A percentile compares a stretch with the other conserved stretches of the same genome.
Conservation (phyloP, 306 rosid species). For the Dicorynia guianensis region DNA sequence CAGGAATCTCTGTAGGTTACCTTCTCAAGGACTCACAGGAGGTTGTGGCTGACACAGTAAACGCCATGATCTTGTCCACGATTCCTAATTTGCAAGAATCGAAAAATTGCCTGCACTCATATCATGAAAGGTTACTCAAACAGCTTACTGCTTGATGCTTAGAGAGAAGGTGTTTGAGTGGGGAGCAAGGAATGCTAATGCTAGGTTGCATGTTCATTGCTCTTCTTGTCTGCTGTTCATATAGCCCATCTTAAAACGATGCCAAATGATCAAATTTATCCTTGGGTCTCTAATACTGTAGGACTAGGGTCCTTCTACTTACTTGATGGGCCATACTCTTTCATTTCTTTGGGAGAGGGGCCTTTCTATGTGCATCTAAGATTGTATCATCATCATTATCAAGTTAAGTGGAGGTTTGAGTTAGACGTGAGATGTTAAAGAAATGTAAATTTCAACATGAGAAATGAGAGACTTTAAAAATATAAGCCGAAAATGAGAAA, state of each 20-base stretch:
- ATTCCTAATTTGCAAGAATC: slow-evolving; percentile 76
- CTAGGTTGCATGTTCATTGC: slow-evolving; percentile 39
- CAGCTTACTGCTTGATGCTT: slow-evolving; percentile 93
- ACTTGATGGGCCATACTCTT: slow-evolving; percentile 25
- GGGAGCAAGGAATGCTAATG: slow-evolving; percentile 82
- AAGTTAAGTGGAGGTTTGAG: slow-evolving; percentile 33
- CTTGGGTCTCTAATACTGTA: slow-evolving; percentile 10
- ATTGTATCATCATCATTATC: slow-evolving; percentile 33
- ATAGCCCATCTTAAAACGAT: slow-evolving; percentile 38
- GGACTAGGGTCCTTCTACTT: slow-evolving; percentile 13
- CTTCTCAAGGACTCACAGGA: slow-evolving; percentile 85
- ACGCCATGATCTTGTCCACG: slow-evolving; percentile 86
- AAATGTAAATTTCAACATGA: no score
- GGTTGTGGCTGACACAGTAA: slow-evolving; percentile 90
- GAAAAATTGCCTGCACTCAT: slow-evolving; percentile 67
- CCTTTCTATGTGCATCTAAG: slow-evolving; percentile 40
- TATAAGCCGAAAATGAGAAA: no score
- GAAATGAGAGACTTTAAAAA: no score
- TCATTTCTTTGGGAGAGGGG: slow-evolving; percentile 34
- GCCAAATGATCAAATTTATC: slow-evolving; percentile 41
- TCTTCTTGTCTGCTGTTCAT: slow-evolving; percentile 37
- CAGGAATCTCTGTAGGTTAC: slow-evolving; percentile 85
- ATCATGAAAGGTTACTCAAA: slow-evolving; percentile 81
- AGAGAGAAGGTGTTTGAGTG: slow-evolving; percentile 77
- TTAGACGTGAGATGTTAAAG: no score